Evolutionary conservation across 148 eudicot genomes (phyloP), one percentile per base, ranked within the genome.

Genomic region (Fagopyrum homotropicum): DNA sequence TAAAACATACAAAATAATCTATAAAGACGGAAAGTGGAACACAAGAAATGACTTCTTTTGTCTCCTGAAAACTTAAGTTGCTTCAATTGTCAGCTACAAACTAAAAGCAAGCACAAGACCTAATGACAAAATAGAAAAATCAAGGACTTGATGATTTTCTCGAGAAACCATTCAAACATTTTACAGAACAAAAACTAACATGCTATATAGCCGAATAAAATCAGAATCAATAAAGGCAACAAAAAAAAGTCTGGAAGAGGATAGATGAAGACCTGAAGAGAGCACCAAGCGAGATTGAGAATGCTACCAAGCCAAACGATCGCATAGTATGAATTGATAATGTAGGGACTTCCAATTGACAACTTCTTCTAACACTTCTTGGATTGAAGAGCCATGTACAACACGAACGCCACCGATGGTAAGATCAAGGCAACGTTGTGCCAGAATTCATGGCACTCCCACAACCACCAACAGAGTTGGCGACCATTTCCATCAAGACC

Each of bases 211-310:
- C 17, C 19, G 5, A 66, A 35, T 40, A 35, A 72, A 68, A 68
- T 35, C n/a, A 68, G 17, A 68, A 15, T 30, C 72, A 12, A 30
- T n/a, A 44, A 35, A 68, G 12, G 51, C 69, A 57, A 11, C 14
- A 1, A 5, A 40, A 19, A 30, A 60, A 52, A 8, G 15, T 3
- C 30, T 14, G 50, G 19, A 40, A 75, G 59, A 45, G 22, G 2
- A 52, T 50, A 74, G 45, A 17, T 4, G 72, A 54, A 55, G 45
- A 89, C 96, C 92, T 90, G 96, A 81, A 87, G 90, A 29, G 82
- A 83, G 77, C 89, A 90, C 96, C 96, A 89, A 73, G 85, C 84
- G 16, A 90, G 83, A 86, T 90, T 90, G 73, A 90, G 89, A 35
- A 87, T 50, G 74, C 87, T 77, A 79, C 88, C 92, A 74, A 88